These are phyloP conservation scores for Sanghuangporus weigelae DNA, from an alignment of 1,284 basidiomycete genomes.

Conservation along the genomic window DNA sequence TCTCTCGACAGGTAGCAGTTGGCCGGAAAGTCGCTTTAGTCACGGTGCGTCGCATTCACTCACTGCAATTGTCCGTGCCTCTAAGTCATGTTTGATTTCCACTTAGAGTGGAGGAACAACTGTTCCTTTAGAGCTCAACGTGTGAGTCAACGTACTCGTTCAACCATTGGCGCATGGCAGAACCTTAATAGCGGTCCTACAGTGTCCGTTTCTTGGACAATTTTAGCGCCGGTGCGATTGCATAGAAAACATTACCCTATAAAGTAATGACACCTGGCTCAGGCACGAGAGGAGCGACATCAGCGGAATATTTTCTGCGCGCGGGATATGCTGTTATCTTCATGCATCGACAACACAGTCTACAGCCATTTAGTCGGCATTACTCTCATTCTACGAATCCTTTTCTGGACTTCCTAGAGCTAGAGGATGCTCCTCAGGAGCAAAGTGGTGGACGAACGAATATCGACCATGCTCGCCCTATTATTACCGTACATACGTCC, in stretches of 20 bases:
- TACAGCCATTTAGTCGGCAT: conserved; percentile 94
- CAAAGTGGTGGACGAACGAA: background rate
- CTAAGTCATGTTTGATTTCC: conserved; percentile 11
- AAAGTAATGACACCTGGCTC: conserved; percentile 7
- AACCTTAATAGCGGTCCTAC: conserved; percentile 23
- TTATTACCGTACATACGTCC: conserved; percentile 61
- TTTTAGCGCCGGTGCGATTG: conserved; percentile 83
- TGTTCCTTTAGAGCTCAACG: conserved; percentile 92
- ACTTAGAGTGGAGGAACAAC: conserved; percentile 90
- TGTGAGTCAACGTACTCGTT: conserved; percentile 55
- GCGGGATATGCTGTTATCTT: conserved; percentile 97
- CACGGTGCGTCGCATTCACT: conserved; percentile 58
- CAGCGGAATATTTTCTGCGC: conserved; percentile 94
- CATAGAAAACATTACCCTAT: background rate
- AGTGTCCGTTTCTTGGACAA: conserved; percentile 98
- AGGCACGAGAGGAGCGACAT: conserved; percentile 96
- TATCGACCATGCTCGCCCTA: conserved; percentile 24
- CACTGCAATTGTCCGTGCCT: background rate
- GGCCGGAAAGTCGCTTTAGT: conserved; percentile 86
- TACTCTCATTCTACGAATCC: conserved; percentile 98
- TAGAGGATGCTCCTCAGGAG: conserved; percentile 37
- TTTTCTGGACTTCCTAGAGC: conserved; percentile 92
- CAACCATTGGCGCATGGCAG: background rate
- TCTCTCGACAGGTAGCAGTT: conserved; percentile 57
- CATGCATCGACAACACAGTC: conserved; percentile 95